Percentiles rank a stretch among this genome's conserved stretches.
Evolutionary conservation across 257 asterid species (phyloP).

Genomic region (Salvia rosmarinus): DNA sequence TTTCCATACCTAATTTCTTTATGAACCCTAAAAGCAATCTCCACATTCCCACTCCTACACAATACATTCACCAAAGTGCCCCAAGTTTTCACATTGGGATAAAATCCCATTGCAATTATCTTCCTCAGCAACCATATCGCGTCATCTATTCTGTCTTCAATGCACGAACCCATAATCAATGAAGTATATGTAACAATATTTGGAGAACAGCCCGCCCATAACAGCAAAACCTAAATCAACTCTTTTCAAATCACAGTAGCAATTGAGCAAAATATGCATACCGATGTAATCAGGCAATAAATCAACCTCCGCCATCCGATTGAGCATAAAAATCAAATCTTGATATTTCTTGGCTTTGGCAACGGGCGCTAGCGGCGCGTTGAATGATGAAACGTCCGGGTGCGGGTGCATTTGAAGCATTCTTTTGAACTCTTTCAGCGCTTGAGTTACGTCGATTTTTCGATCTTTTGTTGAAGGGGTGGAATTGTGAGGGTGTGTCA

Average conservation of each 20-base stretch:
- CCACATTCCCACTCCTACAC: constrained; percentile 66
- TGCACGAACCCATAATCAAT: constrained; percentile 64
- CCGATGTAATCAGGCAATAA: constrained; percentile 57
- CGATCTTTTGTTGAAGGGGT: constrained; percentile 15
- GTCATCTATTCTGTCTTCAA: constrained; percentile 51
- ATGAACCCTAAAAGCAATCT: constrained; percentile 59
- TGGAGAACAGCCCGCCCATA: constrained; percentile 59
- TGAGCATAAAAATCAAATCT: constrained; percentile 48
- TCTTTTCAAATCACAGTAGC: constrained; percentile 53
- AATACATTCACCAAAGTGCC: constrained; percentile 63
- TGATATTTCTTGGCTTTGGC: constrained; percentile 49
- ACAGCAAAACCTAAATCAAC: constrained; percentile 57
- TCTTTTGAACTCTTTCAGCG: constrained; percentile 43
- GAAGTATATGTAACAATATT: constrained; percentile 56
- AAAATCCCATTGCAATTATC: constrained; percentile 47
- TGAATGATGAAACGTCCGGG: constrained; percentile 53
- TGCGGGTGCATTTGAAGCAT: constrained; percentile 60
- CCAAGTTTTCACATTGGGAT: constrained; percentile 58
- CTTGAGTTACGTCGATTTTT: constrained; percentile 36
- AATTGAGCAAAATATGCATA: constrained; percentile 58
- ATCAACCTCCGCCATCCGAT: constrained; percentile 46
- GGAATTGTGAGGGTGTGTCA: constrained; percentile 19
- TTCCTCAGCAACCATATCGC: constrained; percentile 57
- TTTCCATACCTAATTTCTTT: constrained; percentile 46
- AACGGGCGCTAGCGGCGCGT: constrained; percentile 47